Conservation (phyloP, 148 eudicot genomes). For the Rhododendron vialii region DNA sequence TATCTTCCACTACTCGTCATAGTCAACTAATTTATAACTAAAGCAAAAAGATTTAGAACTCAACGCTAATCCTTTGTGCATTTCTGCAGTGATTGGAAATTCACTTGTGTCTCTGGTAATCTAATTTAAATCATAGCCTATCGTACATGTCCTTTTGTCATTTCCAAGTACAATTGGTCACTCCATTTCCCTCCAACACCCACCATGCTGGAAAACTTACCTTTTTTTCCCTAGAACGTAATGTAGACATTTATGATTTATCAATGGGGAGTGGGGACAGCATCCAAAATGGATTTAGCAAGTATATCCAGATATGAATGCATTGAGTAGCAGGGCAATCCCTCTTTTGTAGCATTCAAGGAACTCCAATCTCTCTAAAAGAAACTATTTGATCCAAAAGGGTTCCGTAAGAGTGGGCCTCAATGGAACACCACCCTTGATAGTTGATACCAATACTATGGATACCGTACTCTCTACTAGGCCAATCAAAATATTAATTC, state of each 20-base stretch:
- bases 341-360: background rate
- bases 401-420: background rate
- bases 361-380: background rate
- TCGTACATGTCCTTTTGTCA: background rate
- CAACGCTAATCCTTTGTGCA: background rate
- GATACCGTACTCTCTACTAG: background rate
- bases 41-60: background rate
- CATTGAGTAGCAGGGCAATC: background rate
- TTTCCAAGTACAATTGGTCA: background rate
- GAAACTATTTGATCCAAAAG: background rate
- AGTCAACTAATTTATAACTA: background rate
- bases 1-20: background rate
- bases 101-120: background rate
- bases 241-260: too few species aligned
- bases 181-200: background rate
- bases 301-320: background rate
- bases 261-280: too few species aligned
- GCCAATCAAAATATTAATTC: background rate
- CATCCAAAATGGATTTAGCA: background rate
- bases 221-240: background rate
- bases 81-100: background rate
- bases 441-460: background rate
- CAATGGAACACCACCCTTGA: background rate
- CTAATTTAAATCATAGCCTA: background rate
- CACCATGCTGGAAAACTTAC: background rate